Conservation (phyloP, 2,329 filamentous ascomycete genomes). For the Zarea fungicola region DNA sequence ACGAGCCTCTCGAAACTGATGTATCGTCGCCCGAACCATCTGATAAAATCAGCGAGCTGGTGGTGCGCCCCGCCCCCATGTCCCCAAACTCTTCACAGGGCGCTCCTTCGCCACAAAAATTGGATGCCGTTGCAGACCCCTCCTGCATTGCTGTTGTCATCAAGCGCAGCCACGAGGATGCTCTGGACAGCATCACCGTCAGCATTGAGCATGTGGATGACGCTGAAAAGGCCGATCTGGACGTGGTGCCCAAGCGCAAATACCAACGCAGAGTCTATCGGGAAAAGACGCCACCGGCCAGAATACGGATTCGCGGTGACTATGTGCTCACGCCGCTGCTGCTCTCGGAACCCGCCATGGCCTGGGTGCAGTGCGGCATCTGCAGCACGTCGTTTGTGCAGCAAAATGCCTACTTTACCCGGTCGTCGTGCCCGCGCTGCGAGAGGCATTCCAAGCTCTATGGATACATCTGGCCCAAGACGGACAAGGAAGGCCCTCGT, state of each 20-base stretch:
- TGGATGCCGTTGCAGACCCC: background rate
- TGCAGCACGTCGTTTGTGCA: constrained; percentile 83
- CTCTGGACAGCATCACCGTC: constrained; percentile 18
- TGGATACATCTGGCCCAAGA: constrained; percentile 94
- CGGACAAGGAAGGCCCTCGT: constrained; percentile 67
- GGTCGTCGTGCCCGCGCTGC: constrained; percentile 81
- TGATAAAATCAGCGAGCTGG: background rate
- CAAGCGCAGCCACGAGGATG: background rate
- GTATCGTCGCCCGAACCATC: constrained; percentile 42
- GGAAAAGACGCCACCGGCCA: constrained; percentile 27
- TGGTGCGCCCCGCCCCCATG: background rate
- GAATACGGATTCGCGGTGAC: constrained; percentile 60
- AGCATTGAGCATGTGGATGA: constrained; percentile 23
- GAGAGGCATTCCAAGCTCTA: constrained; percentile 95
- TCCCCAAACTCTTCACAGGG: constrained; percentile 11
- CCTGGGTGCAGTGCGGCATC: constrained; percentile 84
- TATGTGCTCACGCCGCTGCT: constrained; percentile 77
- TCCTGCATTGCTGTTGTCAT: background rate
- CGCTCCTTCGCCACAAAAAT: constrained; percentile 4
- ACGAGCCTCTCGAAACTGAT: constrained; percentile 34
- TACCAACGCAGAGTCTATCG: constrained; percentile 30
- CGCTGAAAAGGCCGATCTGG: constrained; percentile 11
- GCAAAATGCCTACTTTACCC: constrained; percentile 79
- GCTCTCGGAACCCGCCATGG: constrained; percentile 67
- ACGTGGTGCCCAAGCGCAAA: constrained; percentile 26